Conservation (phyloP, 768 basidiomycete genomes). For the Phaffia tasmanica region DNA sequence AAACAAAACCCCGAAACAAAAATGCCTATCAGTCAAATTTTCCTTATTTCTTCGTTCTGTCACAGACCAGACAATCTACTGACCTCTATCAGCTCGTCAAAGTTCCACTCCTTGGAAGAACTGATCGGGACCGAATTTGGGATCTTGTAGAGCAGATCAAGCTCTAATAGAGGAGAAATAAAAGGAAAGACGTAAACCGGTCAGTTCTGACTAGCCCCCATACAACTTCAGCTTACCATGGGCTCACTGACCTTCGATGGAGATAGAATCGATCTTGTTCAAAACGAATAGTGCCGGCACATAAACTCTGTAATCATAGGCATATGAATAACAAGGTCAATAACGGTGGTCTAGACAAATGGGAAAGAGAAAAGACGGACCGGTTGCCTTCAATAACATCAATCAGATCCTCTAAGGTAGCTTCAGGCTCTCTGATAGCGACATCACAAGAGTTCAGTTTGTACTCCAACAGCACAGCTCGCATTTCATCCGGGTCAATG, state of each 20-base stretch:
- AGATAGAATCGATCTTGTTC: constrained; percentile 80
- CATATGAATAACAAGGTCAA: constrained; percentile 10
- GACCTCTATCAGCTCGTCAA: constrained; percentile 75
- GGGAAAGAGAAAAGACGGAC: constrained; percentile 38
- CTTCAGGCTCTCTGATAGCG: constrained; percentile 80
- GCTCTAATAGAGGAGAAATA: constrained; percentile 44
- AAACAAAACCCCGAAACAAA: not conserved
- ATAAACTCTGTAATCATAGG: constrained; percentile 53
- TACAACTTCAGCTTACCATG: too few relatives aligned
- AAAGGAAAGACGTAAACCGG: too few relatives aligned
- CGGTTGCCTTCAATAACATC: constrained; percentile 96
- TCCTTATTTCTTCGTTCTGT: too few relatives aligned
- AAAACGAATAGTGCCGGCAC: constrained; percentile 82
- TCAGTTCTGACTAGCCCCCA: too few relatives aligned
- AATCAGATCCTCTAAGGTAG: constrained; percentile 89
- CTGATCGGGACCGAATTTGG: constrained; percentile 81
- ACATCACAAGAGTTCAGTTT: constrained; percentile 73
- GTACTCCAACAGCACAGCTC: constrained; percentile 88
- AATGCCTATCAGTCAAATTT: too few relatives aligned
- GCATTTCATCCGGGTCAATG: constrained; percentile 91
- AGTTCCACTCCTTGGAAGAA: constrained; percentile 86
- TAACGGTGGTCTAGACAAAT: too few relatives aligned
- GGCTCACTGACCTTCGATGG: constrained; percentile 52
- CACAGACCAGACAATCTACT: not conserved
- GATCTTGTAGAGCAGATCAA: constrained; percentile 84